These are phyloP conservation scores for Nigrospora sphaerica DNA, from an alignment of 2,329 filamentous ascomycete species.

Conservation along the genomic window DNA sequence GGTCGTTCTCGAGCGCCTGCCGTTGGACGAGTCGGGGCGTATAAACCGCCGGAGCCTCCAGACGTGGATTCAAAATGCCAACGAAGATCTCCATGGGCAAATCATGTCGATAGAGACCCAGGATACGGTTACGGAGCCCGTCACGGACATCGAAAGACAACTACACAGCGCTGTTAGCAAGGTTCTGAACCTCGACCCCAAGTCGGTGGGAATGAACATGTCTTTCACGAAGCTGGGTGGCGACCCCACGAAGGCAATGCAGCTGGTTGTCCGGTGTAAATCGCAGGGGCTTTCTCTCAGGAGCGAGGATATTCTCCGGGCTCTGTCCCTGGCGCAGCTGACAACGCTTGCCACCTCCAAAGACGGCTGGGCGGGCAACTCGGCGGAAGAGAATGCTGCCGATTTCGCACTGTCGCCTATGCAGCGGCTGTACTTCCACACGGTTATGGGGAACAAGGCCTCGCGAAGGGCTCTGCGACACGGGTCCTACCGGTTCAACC, in stretches of 20 bases:
- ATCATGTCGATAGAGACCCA: conserved; percentile 35
- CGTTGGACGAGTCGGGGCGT: conserved; percentile 29
- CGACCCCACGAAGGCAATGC: conserved; percentile 29
- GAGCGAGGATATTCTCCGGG: conserved; percentile 27
- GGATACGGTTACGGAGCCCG: conserved; percentile 24
- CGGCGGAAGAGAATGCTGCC: conserved; percentile 25
- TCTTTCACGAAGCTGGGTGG: conserved; percentile 33
- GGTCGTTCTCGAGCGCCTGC: conserved; percentile 40
- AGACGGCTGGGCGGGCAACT: conserved; percentile 18
- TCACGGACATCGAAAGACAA: conserved; percentile 29
- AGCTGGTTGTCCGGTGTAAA: conserved; percentile 29
- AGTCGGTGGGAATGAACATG: conserved; percentile 34
- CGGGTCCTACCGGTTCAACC: conserved; percentile 40
- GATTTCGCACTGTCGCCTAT: conserved; percentile 43
- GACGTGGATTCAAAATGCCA: conserved; percentile 47
- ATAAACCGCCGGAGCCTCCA: conserved; percentile 37
- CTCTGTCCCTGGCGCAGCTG: conserved; percentile 29
- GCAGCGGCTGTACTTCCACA: conserved; percentile 47
- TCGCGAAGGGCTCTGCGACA: conserved; percentile 20
- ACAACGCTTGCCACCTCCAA: conserved; percentile 26
- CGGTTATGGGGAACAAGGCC: conserved; percentile 30
- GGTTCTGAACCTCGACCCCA: conserved; percentile 27
- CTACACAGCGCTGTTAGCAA: conserved; percentile 30
- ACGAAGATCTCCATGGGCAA: conserved; percentile 35
- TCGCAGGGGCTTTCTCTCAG: conserved; percentile 29